These are phyloP conservation scores for Gautieria morchelliformis DNA, from an alignment of 768 basidiomycete species.

Conservation along the genomic window DNA sequence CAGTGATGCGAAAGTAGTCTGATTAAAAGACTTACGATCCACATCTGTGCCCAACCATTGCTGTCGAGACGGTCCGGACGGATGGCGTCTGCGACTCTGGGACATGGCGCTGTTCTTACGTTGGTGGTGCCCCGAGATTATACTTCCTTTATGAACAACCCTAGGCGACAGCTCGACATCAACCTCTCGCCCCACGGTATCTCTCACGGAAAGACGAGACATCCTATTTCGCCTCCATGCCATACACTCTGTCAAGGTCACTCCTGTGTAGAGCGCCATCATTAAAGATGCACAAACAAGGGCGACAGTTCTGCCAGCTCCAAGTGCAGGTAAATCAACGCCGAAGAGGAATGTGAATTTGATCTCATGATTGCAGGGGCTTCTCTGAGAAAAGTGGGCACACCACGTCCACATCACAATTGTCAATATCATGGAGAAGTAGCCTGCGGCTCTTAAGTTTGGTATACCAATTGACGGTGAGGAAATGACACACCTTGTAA, in stretches of 20 bases:
- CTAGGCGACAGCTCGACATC: not conserved
- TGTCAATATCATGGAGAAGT: slow-evolving; percentile 1
- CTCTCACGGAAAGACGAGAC: not conserved
- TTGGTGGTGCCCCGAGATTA: not conserved
- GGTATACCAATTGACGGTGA: slow-evolving; percentile 26
- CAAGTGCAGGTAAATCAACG: slow-evolving; percentile 21
- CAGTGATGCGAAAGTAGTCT: slow-evolving; percentile 17
- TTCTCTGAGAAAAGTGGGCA: slow-evolving; percentile 19
- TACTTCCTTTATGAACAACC: not conserved
- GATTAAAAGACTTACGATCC: not conserved
- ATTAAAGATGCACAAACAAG: slow-evolving; percentile 25
- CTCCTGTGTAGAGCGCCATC: slow-evolving; percentile 20
- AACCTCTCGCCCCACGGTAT: not conserved
- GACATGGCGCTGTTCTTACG: not conserved
- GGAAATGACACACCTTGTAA: slow-evolving; percentile 15
- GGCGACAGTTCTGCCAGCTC: slow-evolving; percentile 23
- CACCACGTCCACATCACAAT: slow-evolving; percentile 20
- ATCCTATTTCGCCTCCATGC: slow-evolving; percentile 14
- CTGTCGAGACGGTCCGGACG: slow-evolving; percentile 17
- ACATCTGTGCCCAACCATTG: slow-evolving; percentile 14
- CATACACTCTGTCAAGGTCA: slow-evolving; percentile 27
- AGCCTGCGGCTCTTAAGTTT: slow-evolving; percentile 29
- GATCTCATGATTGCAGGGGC: slow-evolving; percentile 22
- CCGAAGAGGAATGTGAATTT: slow-evolving; percentile 27
- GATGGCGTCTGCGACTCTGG: slow-evolving; percentile 11